phyloP scores from a whole-genome alignment of 1,284 basidiomycete species.

The Xanthoconium separans region DNA sequence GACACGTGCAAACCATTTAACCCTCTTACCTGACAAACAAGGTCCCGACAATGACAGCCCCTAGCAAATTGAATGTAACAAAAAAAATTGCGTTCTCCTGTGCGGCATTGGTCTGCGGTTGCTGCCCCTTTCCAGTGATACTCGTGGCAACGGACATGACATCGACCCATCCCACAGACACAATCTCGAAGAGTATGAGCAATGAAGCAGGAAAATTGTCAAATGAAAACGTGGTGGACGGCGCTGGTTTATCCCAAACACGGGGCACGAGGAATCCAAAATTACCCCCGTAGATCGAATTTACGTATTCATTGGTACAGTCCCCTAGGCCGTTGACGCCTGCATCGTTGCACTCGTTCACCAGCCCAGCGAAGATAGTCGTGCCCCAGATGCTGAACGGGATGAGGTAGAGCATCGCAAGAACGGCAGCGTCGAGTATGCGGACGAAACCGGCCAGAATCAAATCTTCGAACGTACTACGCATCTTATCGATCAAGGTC shows the following conservation, averaged over 20 bases:
- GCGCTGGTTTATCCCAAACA: constrained; percentile 86
- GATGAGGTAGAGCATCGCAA: constrained; percentile 94
- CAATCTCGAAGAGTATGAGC: constrained; percentile 95
- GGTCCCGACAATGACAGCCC: constrained; percentile 87
- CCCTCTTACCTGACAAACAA: constrained; percentile 77
- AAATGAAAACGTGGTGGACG: constrained; percentile 87
- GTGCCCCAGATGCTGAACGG: constrained; percentile 98
- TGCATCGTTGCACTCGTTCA: constrained; percentile 86
- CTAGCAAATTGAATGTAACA: constrained; percentile 90
- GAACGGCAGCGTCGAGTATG: constrained; percentile 87
- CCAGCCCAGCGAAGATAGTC: constrained; percentile 87
- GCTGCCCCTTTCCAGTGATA: constrained; percentile 68
- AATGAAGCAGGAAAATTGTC: constrained; percentile 86
- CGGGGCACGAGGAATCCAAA: constrained; percentile 79
- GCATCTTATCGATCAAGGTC: constrained; percentile 84
- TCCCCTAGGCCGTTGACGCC: constrained; percentile 54
- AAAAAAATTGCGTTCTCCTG: constrained; percentile 91
- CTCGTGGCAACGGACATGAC: constrained; percentile 85
- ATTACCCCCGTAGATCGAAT: constrained; percentile 50
- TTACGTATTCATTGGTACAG: constrained; percentile 79
- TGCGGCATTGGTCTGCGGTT: constrained; percentile 71
- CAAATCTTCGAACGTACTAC: constrained; percentile 87
- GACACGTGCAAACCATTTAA: neutral
- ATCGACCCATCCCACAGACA: constrained; percentile 94
- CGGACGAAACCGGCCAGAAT: constrained; percentile 86